Percentiles rank a stretch among this genome's conserved stretches.
phyloP scores from a whole-genome alignment of 164 flowering plant genomes.

The Echeveria elegans region DNA sequence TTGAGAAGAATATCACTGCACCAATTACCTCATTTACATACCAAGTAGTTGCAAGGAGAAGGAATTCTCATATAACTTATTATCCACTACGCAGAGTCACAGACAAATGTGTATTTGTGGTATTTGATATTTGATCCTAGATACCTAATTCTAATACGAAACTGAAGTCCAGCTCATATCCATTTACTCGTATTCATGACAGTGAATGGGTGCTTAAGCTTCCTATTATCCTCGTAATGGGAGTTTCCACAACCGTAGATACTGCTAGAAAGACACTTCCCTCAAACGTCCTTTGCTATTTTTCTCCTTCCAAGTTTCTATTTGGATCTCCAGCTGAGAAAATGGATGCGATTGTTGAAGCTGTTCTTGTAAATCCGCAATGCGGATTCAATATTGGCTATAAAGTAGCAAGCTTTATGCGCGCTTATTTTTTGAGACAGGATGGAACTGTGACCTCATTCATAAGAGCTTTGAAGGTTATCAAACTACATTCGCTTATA shows the following conservation, averaged over 20 bases:
- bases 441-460: slow-evolving; percentile 89
- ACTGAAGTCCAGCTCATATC: background rate
- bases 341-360: slow-evolving; percentile 73
- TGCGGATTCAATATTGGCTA: slow-evolving; percentile 55
- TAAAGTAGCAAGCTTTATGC: slow-evolving; percentile 62
- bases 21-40: background rate
- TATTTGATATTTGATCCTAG: background rate
- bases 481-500: background rate
- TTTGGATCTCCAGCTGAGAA: slow-evolving; percentile 68
- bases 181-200: slow-evolving; percentile 4
- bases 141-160: background rate
- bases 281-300: slow-evolving; percentile 35
- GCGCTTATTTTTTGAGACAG: slow-evolving; percentile 63
- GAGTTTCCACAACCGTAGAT: slow-evolving; percentile 76
- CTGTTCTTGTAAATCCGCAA: slow-evolving; percentile 47
- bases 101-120: background rate
- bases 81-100: background rate
- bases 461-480: slow-evolving; percentile 75
- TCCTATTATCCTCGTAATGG: slow-evolving; percentile 69
- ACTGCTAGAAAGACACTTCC: slow-evolving; percentile 51
- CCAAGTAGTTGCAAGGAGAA: background rate
- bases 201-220: slow-evolving; percentile 82
- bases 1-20: background rate
- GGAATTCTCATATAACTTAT: background rate
- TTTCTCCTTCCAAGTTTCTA: slow-evolving; percentile 46